Evolutionary conservation across 768 basidiomycete genomes (phyloP).

Genomic region (Mycena albidolilacea): DNA sequence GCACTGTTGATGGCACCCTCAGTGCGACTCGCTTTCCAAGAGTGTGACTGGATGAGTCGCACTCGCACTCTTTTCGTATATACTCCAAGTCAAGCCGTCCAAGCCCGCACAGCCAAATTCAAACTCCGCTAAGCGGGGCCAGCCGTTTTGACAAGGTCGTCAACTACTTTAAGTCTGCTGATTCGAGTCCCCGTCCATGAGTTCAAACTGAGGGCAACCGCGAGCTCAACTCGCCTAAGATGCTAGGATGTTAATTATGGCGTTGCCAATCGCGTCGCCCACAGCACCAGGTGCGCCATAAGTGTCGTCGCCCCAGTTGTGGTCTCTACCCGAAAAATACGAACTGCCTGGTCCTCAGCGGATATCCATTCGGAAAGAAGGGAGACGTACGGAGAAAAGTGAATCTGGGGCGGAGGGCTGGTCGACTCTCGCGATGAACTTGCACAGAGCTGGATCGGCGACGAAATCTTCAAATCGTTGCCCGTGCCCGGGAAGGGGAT

Average conservation of each 20-base stretch:
- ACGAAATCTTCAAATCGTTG: conserved; percentile 6
- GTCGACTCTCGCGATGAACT: conserved; percentile 6
- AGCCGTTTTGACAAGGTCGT: not conserved
- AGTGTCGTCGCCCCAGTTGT: conserved; percentile 10
- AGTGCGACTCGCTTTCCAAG: no score
- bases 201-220: not conserved
- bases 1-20: no score
- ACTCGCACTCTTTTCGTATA: no score
- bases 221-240: not conserved
- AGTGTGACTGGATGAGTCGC: no score
- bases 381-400: conserved; percentile 3
- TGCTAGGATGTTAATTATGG: not conserved
- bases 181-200: conserved; percentile 6
- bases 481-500: not conserved
- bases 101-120: no score
- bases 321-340: conserved; percentile 7
- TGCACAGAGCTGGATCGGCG: conserved; percentile 6
- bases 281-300: not conserved
- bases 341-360: not conserved
- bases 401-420: conserved; percentile 5
- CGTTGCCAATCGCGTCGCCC: conserved; percentile 1
- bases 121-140: no score
- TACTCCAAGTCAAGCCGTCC: no score
- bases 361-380: conserved; percentile 3
- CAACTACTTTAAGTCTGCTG: not conserved